Base-by-base conservation (phyloP, 1,139 yeast species). In the Arxiozyma bovina region DNA sequence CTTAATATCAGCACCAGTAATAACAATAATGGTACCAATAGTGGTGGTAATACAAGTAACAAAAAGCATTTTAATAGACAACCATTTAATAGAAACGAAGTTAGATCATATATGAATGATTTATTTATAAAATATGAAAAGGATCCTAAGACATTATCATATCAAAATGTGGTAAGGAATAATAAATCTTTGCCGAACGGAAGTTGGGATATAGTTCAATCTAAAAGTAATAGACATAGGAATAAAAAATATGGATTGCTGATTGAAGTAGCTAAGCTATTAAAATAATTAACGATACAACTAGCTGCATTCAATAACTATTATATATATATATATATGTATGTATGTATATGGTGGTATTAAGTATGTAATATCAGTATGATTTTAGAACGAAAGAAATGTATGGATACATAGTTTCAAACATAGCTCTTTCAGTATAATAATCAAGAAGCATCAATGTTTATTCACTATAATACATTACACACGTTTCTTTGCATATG, bases 121-220 rank as follows among this genome's bases (percentile, higher is more conserved):
- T 56, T 62, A 43, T 66, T 61, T 45, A 53, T 58, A 6, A 49
- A 55, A 42, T 56, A 64, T 30, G 41, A 58, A 8, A 23, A 53
- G n/a, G 48, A 53, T 43, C 40, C 47, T 18, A 50, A 48, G 22
- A 47, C 53, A 20, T 41, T 47, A 18, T 43, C 54, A 1, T 42
- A 51, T 20, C 34, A 48, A 9, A 45, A 48, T 11, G 7, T 49
- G 17, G n/a, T 43, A 7, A 21, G 23, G 11, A 45, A 34, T 18
- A 47, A 40, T 23, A 43, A 44, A 27, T 43, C 52, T 15, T 52
- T 54, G 43, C 55, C 53, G 43, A 45, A 57, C 21, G 57, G 63
- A 22, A 65, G 61, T 50, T 67, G 71, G 71, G 70, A 64, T 42
- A 60, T 68, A 21, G 66, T 65, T 21, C 57, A 62, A 20, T 62